These are phyloP conservation scores for Ambrosia hybrid DNA, from an alignment of 140 eudicot species.

Conservation along the genomic window DNA sequence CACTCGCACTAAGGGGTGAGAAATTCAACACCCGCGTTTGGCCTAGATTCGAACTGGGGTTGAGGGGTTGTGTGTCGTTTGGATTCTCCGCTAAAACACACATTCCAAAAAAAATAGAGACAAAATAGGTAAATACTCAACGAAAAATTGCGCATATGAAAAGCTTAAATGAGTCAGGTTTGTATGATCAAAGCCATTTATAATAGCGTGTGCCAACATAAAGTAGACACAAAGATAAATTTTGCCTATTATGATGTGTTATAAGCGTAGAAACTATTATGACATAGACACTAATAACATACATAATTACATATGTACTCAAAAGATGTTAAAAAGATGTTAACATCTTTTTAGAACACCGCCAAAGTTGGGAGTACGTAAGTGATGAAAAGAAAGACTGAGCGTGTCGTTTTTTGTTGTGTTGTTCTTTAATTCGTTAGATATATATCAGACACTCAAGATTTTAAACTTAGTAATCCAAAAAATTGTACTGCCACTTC, in stretches of 20 bases:
- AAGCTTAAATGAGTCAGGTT: background rate
- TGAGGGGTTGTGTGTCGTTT: too few species aligned
- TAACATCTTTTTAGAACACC: background rate
- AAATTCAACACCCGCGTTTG: too few species aligned
- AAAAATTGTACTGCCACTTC: slow-evolving; percentile 4
- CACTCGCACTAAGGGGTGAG: too few species aligned
- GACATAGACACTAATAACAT: too few species aligned
- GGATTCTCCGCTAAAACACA: too few species aligned
- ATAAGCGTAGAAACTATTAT: background rate
- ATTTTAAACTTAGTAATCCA: background rate
- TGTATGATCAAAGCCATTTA: background rate
- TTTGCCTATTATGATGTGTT: too few species aligned
- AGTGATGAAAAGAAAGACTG: background rate
- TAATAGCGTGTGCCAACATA: background rate
- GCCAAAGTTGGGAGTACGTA: background rate
- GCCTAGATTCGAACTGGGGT: too few species aligned
- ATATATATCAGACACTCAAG: background rate
- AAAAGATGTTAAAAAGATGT: too few species aligned
- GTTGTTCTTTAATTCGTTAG: background rate
- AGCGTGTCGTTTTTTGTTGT: background rate
- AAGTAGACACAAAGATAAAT: too few species aligned
- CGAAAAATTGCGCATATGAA: background rate
- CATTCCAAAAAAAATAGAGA: too few species aligned
- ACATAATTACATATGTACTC: too few species aligned
- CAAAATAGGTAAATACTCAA: too few species aligned